A percentile compares a stretch with the other conserved stretches of the same genome.
Evolutionary conservation across 768 basidiomycete genomes (phyloP).

Genomic region (Kwoniella newhampshirensis): DNA sequence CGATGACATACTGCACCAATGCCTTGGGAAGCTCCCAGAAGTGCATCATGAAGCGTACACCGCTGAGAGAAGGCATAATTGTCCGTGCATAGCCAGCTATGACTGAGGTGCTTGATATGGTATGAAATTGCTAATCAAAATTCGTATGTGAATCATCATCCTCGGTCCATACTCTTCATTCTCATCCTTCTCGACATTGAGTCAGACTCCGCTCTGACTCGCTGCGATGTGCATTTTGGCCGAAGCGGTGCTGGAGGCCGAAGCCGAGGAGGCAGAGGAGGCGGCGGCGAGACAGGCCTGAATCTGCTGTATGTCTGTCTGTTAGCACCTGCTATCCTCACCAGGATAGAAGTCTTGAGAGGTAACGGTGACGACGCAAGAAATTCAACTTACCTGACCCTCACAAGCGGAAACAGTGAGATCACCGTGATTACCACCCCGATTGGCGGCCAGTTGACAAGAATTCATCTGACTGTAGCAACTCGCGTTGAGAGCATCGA

Average conservation of each 20-base stretch:
- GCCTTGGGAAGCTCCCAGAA: no score
- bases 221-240: not conserved
- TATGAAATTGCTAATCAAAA: no score
- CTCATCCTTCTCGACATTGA: no score
- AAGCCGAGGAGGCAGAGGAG: slow-evolving; percentile 1
- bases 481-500: slow-evolving; percentile 22
- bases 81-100: no score
- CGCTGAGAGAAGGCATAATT: no score
- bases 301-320: slow-evolving; percentile 7
- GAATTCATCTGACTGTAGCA: slow-evolving; percentile 34
- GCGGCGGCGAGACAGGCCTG: slow-evolving; percentile 14
- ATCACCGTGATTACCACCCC: slow-evolving; percentile 18
- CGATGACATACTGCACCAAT: no score
- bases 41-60: no score
- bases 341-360: not conserved
- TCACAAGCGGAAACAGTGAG: slow-evolving; percentile 30
- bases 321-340: not conserved
- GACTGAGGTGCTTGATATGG: no score
- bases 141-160: no score
- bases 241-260: not conserved
- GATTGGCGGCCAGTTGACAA: slow-evolving; percentile 28
- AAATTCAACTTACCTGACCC: slow-evolving; percentile 17
- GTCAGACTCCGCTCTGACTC: no score
- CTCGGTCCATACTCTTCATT: no score
- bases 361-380: not conserved